Evolutionary conservation across 2,329 filamentous ascomycete genomes (phyloP), one percentile per base, ranked within the genome.

Genomic region (Purpureocillium takamizusanense): DNA sequence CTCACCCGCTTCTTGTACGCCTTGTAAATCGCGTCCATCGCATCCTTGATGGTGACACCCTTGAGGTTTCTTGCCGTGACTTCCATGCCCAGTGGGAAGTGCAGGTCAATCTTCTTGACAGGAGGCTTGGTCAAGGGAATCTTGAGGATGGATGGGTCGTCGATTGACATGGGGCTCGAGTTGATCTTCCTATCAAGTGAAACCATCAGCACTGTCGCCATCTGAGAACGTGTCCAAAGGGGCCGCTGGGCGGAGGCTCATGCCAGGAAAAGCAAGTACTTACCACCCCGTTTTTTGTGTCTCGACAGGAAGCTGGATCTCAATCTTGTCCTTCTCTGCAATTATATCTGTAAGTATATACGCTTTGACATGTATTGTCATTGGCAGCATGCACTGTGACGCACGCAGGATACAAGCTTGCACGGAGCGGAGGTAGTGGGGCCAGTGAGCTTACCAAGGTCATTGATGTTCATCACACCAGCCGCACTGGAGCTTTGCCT

Each of bases 181-280:
- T 97, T 97, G 60, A 97, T 82, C 69, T 92, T 95, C 90, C 89
- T 95, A 42, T n/a, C n/a, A n/a, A n/a, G n/a, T n/a, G n/a, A n/a
- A n/a, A n/a, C n/a, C n/a, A n/a, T n/a, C 11, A 16, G 25, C 7
- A 33, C 7, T 7, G 31, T 33, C 11, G 16, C 8, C 14, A 29
- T 34, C 12, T n/a, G n/a, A n/a, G n/a, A n/a, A n/a, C n/a, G n/a
- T n/a, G n/a, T n/a, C n/a, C n/a, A n/a, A n/a, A n/a, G n/a, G n/a
- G n/a, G n/a, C n/a, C n/a, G n/a, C n/a, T n/a, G n/a, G n/a, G n/a
- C n/a, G n/a, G n/a, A n/a, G n/a, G n/a, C n/a, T n/a, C n/a, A n/a
- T n/a, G 21, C 10, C 21, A 10, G 5, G 21, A 25, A 10, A 5
- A 10, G 21, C 21, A 25, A 25, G 25, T 5, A 32, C 17, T 15